Conservation (phyloP, 306 rosid species). For the Quercus wislizeni region DNA sequence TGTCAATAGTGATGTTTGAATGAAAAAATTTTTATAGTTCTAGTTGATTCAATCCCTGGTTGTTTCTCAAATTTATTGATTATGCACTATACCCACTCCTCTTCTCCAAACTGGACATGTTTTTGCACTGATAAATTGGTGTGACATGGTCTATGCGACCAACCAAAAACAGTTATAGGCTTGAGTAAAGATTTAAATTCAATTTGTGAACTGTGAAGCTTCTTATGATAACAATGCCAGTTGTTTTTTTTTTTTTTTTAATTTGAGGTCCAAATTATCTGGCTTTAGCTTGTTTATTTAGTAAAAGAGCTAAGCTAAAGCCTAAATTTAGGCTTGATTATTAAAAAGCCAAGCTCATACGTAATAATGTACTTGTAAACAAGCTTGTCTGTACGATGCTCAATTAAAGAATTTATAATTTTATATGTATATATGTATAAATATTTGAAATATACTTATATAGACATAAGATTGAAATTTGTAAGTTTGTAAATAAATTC, state of each 20-base stretch:
- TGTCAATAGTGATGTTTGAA: constrained; percentile 1
- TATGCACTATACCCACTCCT: neutral
- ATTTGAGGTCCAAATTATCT: neutral
- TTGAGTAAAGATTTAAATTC: neutral
- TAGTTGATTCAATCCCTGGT: neutral
- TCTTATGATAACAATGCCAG: neutral
- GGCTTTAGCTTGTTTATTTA: neutral
- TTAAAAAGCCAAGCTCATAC: no score
- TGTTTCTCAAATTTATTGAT: neutral
- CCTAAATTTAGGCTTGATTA: no score
- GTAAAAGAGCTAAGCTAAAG: no score
- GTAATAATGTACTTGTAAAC: no score
- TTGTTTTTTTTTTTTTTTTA: neutral
- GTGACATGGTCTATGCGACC: neutral
- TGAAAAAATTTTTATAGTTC: neutral
- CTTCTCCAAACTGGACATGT: neutral
- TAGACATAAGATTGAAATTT: no score
- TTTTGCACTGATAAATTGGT: neutral
- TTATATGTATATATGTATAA: no score
- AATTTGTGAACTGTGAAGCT: neutral
- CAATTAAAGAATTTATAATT: no score
- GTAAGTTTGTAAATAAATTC: no score
- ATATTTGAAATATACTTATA: no score
- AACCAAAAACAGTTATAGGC: neutral
- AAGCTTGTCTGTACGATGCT: no score